phyloP scores from a whole-genome alignment of 768 basidiomycete genomes.

The Auricularia cornea region DNA sequence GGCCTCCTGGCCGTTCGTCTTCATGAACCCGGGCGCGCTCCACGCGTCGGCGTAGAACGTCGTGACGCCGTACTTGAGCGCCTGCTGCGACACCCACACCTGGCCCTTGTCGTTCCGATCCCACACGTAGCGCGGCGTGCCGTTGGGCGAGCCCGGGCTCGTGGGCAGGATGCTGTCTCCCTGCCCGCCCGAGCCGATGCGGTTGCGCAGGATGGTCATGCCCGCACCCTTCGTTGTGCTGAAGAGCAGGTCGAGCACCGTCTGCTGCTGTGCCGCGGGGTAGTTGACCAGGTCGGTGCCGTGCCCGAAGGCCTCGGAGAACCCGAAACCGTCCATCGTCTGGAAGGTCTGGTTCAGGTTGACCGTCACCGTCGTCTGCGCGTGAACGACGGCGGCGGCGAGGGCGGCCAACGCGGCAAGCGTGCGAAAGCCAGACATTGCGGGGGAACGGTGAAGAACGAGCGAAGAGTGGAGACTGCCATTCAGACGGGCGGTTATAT shows the following conservation, averaged over 20 bases:
- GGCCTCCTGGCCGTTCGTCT: conserved; percentile 5
- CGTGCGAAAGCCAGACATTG: background rate
- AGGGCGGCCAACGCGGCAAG: background rate
- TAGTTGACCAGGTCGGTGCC: conserved; percentile 2
- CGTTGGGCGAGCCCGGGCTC: background rate
- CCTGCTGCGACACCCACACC: conserved; percentile 4
- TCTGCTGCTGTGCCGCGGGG: conserved; percentile 1
- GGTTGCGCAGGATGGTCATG: conserved; percentile 7
- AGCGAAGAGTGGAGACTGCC: too few relatives aligned
- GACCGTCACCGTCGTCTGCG: conserved; percentile 1
- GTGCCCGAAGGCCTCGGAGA: conserved; percentile 6
- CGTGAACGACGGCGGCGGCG: background rate
- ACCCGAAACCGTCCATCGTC: conserved; percentile 6
- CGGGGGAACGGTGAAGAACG: background rate
- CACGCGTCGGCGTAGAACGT: conserved; percentile 10
- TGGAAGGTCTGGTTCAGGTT: conserved; percentile 1
- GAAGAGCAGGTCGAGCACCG: conserved; percentile 6
- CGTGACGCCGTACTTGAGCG: conserved; percentile 4
- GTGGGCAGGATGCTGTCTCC: conserved; percentile 1
- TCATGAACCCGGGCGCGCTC: conserved; percentile 10
- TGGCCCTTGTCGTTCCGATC: conserved; percentile 6
- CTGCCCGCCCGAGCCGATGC: conserved; percentile 1
- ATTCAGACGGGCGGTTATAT: too few relatives aligned
- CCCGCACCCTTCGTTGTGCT: conserved; percentile 3
- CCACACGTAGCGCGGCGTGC: conserved; percentile 4